Conservation (phyloP, 768 basidiomycete genomes). For the Vararia minispora region DNA sequence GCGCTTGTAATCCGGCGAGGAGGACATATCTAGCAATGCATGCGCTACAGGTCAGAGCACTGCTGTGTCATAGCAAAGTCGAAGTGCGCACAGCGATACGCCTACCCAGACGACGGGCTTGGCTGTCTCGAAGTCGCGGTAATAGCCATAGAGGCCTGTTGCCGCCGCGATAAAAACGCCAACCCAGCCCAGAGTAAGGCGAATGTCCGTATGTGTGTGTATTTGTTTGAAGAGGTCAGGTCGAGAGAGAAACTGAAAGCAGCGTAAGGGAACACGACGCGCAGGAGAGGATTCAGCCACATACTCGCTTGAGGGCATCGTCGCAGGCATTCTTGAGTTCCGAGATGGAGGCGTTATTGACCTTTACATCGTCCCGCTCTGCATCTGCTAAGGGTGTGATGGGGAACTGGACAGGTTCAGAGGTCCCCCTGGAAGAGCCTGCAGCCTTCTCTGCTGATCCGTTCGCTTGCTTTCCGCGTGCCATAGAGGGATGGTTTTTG, state of each 20-base stretch:
- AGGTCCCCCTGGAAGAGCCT: too few species aligned
- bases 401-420: too few species aligned
- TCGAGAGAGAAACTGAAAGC: conserved; percentile 63
- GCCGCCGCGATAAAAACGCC: conserved; percentile 73
- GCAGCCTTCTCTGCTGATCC: too few species aligned
- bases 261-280: not conserved
- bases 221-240: conserved; percentile 81
- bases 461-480: too few species aligned
- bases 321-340: conserved; percentile 55
- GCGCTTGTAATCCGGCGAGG: conserved; percentile 58
- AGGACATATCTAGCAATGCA: conserved; percentile 50
- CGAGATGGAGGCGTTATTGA: conserved; percentile 38
- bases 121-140: conserved; percentile 80
- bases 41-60: too few species aligned
- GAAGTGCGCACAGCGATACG: conserved; percentile 53
- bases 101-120: conserved; percentile 75
- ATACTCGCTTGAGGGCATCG: conserved; percentile 82
- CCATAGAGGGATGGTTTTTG: too few species aligned
- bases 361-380: conserved; percentile 28
- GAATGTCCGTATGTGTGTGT: conserved; percentile 80
- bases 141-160: conserved; percentile 79
- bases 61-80: conserved; percentile 1
- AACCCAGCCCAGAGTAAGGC: conserved; percentile 79
- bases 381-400: conserved; percentile 14
- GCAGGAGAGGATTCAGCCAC: not conserved